Conservation (phyloP, 2,329 filamentous ascomycete genomes). For the Balansia obtecta region DNA sequence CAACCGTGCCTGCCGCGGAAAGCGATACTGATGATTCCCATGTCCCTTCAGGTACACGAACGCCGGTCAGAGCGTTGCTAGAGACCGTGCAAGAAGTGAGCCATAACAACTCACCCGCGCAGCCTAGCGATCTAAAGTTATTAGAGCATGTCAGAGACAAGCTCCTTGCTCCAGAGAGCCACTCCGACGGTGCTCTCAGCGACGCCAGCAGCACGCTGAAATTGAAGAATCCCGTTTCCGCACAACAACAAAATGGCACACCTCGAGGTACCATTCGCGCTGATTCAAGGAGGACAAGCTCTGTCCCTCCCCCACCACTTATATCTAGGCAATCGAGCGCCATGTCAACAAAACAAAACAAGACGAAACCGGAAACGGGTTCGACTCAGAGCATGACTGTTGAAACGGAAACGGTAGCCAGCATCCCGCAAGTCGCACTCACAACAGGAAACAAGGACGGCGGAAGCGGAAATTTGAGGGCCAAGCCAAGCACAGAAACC, state of each 20-base stretch:
- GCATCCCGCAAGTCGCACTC: constrained; percentile 73
- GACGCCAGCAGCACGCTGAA: constrained; percentile 30
- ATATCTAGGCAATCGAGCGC: constrained; percentile 53
- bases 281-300: constrained; percentile 29
- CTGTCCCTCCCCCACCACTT: constrained; percentile 39
- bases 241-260: constrained; percentile 47
- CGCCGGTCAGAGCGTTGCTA: constrained; percentile 51
- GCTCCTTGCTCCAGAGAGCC: constrained; percentile 27
- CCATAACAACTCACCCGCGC: constrained; percentile 56
- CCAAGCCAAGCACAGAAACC: constrained; percentile 88
- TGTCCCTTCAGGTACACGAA: constrained; percentile 39
- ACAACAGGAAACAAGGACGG: constrained; percentile 54
- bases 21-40: constrained; percentile 40
- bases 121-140: constrained; percentile 28
- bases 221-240: constrained; percentile 32
- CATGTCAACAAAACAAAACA: constrained; percentile 52
- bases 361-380: constrained; percentile 58
- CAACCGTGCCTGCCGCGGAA: constrained; percentile 29
- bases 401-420: constrained; percentile 90
- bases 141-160: constrained; percentile 41
- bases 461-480: constrained; percentile 59
- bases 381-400: constrained; percentile 87
- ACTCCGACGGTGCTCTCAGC: constrained; percentile 27
- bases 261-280: constrained; percentile 46
- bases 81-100: constrained; percentile 91